A percentile compares a stretch with the other conserved stretches of the same genome.
These are phyloP conservation scores for Bonia amplexicaulis DNA, from an alignment of 176 grass and related monocot genomes.

Conservation along the genomic window DNA sequence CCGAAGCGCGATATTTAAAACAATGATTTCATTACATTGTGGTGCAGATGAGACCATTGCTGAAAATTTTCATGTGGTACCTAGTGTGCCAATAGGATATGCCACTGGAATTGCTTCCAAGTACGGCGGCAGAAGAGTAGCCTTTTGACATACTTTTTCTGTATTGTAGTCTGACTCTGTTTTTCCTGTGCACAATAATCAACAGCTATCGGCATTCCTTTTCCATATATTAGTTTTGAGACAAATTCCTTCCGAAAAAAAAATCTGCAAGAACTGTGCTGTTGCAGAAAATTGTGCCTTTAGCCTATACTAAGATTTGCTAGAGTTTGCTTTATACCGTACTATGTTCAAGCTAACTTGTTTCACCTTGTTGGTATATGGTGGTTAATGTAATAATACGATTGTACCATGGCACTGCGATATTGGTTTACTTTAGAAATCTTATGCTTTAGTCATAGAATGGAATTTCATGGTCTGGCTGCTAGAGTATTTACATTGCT, in stretches of 20 bases:
- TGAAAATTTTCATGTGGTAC: neutral
- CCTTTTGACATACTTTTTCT: neutral
- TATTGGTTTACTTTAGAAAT: neutral
- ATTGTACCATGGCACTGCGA: neutral
- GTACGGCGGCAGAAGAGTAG: neutral
- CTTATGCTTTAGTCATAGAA: neutral
- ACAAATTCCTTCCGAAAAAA: neutral
- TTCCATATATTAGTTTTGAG: neutral
- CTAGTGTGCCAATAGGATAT: neutral
- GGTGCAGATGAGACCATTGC: neutral
- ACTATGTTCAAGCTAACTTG: neutral
- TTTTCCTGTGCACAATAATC: neutral
- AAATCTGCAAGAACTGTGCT: neutral
- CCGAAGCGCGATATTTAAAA: no score
- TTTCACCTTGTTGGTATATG: neutral
- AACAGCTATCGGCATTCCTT: neutral
- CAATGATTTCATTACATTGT: neutral
- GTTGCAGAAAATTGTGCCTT: neutral
- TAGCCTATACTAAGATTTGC: neutral
- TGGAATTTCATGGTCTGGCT: neutral
- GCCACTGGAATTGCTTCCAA: neutral
- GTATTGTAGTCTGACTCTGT: neutral
- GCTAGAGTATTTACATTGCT: neutral
- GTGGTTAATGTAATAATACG: neutral
- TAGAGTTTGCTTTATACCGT: neutral